These are phyloP conservation scores for Trametes coccinea DNA, from an alignment of 768 basidiomycete species.

Conservation along the genomic window DNA sequence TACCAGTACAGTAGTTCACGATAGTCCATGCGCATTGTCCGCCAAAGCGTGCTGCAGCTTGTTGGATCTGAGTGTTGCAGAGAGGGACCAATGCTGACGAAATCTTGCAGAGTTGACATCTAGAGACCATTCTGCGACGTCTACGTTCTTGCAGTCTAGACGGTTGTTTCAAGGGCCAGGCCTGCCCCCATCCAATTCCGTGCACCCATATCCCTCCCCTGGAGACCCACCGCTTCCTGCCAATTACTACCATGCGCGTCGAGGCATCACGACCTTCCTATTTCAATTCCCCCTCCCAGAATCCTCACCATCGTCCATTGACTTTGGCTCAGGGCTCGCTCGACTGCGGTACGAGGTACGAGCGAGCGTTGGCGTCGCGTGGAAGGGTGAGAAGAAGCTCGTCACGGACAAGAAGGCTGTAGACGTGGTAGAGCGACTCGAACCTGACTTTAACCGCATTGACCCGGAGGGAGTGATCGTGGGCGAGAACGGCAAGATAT, in stretches of 20 bases:
- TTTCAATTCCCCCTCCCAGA: conserved; percentile 74
- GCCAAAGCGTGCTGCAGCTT: too few relatives aligned
- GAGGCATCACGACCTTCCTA: conserved; percentile 75
- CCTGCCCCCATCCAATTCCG: conserved; percentile 82
- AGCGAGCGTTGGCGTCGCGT: conserved; percentile 69
- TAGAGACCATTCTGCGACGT: conserved; percentile 77
- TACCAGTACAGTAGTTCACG: too few relatives aligned
- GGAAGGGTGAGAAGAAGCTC: conserved; percentile 72
- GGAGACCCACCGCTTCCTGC: conserved; percentile 63
- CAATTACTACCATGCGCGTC: conserved; percentile 70
- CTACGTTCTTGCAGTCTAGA: conserved; percentile 69
- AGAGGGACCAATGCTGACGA: background rate
- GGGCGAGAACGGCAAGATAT: conserved; percentile 78
- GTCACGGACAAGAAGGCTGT: conserved; percentile 63
- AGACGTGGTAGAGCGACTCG: conserved; percentile 61
- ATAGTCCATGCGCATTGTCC: too few relatives aligned
- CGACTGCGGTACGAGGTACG: conserved; percentile 71
- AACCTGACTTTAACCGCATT: conserved; percentile 36
- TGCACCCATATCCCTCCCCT: conserved; percentile 58
- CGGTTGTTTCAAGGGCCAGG: conserved; percentile 80
- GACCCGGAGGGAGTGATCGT: conserved; percentile 63
- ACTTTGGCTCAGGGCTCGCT: conserved; percentile 70
- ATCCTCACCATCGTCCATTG: conserved; percentile 68
- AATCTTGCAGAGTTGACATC: conserved; percentile 64
- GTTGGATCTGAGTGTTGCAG: too few relatives aligned